A percentile compares a stretch with the other conserved stretches of the same genome.
phyloP scores from a whole-genome alignment of 805 yeast genomes.

The Priceomyces fermenticarens region DNA sequence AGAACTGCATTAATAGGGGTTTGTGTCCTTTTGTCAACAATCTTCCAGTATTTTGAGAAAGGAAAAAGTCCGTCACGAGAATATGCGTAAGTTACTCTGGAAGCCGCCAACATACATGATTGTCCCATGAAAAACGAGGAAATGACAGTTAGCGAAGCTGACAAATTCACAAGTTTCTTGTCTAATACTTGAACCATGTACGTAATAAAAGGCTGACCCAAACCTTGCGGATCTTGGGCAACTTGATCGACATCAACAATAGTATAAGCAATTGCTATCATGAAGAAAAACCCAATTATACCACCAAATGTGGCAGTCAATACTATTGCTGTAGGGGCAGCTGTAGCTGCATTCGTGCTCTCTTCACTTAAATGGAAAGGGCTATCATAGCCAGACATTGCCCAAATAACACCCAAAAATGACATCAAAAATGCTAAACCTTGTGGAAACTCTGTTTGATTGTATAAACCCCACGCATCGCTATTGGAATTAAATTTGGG shows the following conservation, averaged over 20 bases:
- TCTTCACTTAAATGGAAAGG: constrained; percentile 78
- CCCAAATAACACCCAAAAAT: constrained; percentile 63
- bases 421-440: constrained; percentile 58
- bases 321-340: constrained; percentile 67
- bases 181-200: constrained; percentile 49
- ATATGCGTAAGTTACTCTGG: constrained; percentile 65
- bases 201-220: constrained; percentile 60
- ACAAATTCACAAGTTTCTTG: constrained; percentile 32
- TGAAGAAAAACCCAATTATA: constrained; percentile 51
- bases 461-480: constrained; percentile 53
- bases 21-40: constrained; percentile 48
- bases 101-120: constrained; percentile 58
- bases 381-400: constrained; percentile 74
- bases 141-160: constrained; percentile 35
- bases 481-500: constrained; percentile 49
- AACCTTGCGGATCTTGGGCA: constrained; percentile 44
- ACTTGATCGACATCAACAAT: constrained; percentile 48
- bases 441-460: constrained; percentile 61
- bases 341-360: constrained; percentile 58
- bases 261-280: constrained; percentile 61
- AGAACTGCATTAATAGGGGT: constrained; percentile 69
- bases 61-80: constrained; percentile 71
- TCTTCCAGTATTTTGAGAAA: constrained; percentile 45
- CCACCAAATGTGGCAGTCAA: constrained; percentile 58
- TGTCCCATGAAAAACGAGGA: constrained; percentile 42